Evolutionary conservation across 2,329 filamentous ascomycete genomes (phyloP), one percentile per base, ranked within the genome.

Genomic region (Diaporthe sp.): DNA sequence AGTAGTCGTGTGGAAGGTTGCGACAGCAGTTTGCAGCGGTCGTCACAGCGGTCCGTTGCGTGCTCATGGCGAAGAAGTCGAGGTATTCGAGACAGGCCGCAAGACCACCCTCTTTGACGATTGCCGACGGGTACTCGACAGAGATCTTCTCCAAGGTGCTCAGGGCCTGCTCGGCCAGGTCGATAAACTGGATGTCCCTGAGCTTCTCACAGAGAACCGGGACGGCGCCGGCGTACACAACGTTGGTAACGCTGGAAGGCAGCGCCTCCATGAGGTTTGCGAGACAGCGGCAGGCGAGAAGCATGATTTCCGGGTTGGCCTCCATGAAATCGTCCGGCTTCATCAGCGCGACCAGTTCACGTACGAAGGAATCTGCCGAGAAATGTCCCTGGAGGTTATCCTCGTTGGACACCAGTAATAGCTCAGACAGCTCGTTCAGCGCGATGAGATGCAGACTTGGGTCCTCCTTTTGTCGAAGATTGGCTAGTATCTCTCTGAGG

Each of bases 111-210:
- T 98, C 97, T 70, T 96, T 94, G 59, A 99, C 97, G 79, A 99
- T 99, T 74, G 95, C 95, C 5, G 94, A 93, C 1, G 97, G 97
- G 81, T 98, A 99, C 82, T 99, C 97, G 74, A 96, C 92, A 0
- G 97, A 99, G 68, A 99, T 98, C 85, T 98, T 99, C 82, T 98
- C 96, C 72, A 99, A 88, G 0, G 97, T 99, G 86, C 95, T 99
- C 68, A 99, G 87, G 75, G 97, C 95, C 86, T 99, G 97, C 85
- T 99, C 97, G 51, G 97, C 97, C 72, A 99, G 88, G 83, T 99
- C 97, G 82, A 99, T 99, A 83, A 96, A 99, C 77, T 96, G 94
- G 61, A 98, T 98, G 84, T 98, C 96, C 76, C 98, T 88, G 42
- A 99, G 88, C 85, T 98, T 99, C 82, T 96, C 94, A 85, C 97